Percentiles rank a stretch among this genome's conserved stretches.
Evolutionary conservation across 495 filamentous ascomycete species (phyloP).

Genomic region (Penicillium cinerascens): DNA sequence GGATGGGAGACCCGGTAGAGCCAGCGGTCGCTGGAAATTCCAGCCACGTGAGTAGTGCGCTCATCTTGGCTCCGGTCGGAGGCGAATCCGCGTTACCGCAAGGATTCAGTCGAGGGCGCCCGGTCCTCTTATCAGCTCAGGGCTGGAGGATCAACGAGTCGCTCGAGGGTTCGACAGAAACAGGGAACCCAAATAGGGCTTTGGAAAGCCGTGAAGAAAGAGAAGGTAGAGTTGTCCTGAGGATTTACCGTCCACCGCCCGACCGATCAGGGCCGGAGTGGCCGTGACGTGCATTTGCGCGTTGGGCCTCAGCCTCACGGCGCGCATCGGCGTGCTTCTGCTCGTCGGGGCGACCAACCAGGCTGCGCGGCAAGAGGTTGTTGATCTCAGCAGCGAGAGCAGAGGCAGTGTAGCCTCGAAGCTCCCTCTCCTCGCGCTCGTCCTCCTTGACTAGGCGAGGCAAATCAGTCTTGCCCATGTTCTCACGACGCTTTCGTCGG

Average conservation of each 20-base stretch:
- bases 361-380: constrained; percentile 46
- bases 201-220: background rate
- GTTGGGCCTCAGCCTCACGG: constrained; percentile 61
- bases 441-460: constrained; percentile 87
- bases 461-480: constrained; percentile 73
- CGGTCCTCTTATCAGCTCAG: constrained; percentile 9
- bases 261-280: constrained; percentile 39
- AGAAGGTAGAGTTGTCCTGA: background rate
- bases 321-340: constrained; percentile 44
- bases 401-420: constrained; percentile 68
- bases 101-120: constrained; percentile 8
- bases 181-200: background rate
- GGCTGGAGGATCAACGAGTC: constrained; percentile 8
- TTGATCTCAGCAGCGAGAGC: constrained; percentile 64
- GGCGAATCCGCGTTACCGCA: constrained; percentile 3
- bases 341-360: constrained; percentile 33
- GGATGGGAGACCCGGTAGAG: background rate
- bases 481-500: constrained; percentile 70
- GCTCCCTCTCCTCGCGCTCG: constrained; percentile 76
- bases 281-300: constrained; percentile 54
- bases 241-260: constrained; percentile 32
- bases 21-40: background rate
- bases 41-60: background rate
- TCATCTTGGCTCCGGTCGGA: constrained; percentile 10
- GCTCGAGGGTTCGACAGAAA: constrained; percentile 9